A percentile compares a stretch with the other conserved stretches of the same genome.
These are phyloP conservation scores for Lipomyces lipofer DNA, from an alignment of 805 yeast species.

Conservation along the genomic window DNA sequence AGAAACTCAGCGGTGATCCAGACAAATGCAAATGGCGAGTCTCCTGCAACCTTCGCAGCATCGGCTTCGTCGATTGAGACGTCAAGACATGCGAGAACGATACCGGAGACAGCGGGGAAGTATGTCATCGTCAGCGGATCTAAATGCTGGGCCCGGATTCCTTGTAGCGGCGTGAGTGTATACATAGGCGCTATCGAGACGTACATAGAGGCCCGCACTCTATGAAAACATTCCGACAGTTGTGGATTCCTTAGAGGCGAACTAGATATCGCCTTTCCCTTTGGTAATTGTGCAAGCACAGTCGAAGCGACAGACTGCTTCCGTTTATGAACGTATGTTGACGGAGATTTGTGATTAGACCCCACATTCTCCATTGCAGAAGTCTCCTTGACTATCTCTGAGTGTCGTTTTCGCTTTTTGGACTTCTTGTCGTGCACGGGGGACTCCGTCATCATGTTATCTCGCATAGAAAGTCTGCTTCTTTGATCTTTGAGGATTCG, in stretches of 20 bases:
- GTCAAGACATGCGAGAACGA: slow-evolving; percentile 76
- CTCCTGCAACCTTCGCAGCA: slow-evolving; percentile 65
- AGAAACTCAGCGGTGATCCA: slow-evolving; percentile 85
- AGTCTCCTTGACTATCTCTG: neutral
- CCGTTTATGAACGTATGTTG: slow-evolving; percentile 1
- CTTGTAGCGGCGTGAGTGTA: slow-evolving; percentile 66
- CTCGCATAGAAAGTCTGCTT: no score
- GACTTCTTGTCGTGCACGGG: slow-evolving; percentile 3
- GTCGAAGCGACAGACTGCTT: slow-evolving; percentile 14
- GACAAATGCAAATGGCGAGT: slow-evolving; percentile 82
- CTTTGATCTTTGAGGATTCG: no score
- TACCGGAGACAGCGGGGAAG: slow-evolving; percentile 71
- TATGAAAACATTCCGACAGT: slow-evolving; percentile 64
- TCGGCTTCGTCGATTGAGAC: slow-evolving; percentile 52
- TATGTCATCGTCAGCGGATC: slow-evolving; percentile 88
- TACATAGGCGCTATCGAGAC: slow-evolving; percentile 87
- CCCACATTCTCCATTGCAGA: neutral
- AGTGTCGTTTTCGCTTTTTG: slow-evolving; percentile 14
- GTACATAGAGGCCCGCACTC: slow-evolving; percentile 61
- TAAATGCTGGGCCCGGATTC: slow-evolving; percentile 82
- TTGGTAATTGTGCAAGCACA: slow-evolving; percentile 21
- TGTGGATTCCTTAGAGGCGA: slow-evolving; percentile 21
- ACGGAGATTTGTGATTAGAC: neutral
- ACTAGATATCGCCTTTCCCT: neutral
- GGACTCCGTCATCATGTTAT: slow-evolving; percentile 1